These are phyloP conservation scores for Blastobotrys petasosporus DNA, from an alignment of 1,139 yeast genomes.

Conservation along the genomic window DNA sequence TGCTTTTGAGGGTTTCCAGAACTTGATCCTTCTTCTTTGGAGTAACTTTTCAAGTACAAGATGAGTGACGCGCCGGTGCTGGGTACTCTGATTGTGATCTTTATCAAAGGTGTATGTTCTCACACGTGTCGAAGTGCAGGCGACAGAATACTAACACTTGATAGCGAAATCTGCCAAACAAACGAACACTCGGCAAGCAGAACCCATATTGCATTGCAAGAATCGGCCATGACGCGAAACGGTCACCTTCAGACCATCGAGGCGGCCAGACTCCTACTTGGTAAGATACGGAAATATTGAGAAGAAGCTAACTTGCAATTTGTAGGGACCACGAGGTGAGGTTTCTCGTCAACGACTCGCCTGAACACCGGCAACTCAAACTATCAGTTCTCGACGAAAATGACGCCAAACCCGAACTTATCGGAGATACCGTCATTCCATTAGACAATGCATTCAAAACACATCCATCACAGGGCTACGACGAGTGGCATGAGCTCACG, in stretches of 20 bases:
- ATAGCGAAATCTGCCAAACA: slow-evolving; percentile 62
- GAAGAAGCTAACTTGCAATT: not conserved
- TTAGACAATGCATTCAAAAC: slow-evolving; percentile 60
- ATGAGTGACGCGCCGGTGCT: slow-evolving; percentile 12
- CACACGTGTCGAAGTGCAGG: not conserved
- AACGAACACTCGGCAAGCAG: slow-evolving; percentile 79
- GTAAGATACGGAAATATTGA: slow-evolving; percentile 26
- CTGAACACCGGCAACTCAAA: slow-evolving; percentile 48
- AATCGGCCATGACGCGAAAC: slow-evolving; percentile 71
- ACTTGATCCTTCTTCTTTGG: no score
- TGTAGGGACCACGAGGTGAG: slow-evolving; percentile 57
- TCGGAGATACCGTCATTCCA: slow-evolving; percentile 77
- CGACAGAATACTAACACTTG: slow-evolving; percentile 1
- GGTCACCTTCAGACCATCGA: slow-evolving; percentile 65
- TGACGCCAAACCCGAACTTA: slow-evolving; percentile 76
- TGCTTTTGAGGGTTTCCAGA: no score
- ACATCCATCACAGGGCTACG: slow-evolving; percentile 69
- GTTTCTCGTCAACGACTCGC: slow-evolving; percentile 49
- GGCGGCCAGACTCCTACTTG: slow-evolving; percentile 92
- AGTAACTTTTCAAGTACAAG: no score
- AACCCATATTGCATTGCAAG: slow-evolving; percentile 80
- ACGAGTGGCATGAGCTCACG: slow-evolving; percentile 72
- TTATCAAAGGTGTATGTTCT: slow-evolving; percentile 34
- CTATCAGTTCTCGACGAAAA: slow-evolving; percentile 83
- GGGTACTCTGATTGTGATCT: slow-evolving; percentile 37